Evolutionary conservation across 257 asterid species (phyloP).

Genomic region (Plantago elongata): DNA sequence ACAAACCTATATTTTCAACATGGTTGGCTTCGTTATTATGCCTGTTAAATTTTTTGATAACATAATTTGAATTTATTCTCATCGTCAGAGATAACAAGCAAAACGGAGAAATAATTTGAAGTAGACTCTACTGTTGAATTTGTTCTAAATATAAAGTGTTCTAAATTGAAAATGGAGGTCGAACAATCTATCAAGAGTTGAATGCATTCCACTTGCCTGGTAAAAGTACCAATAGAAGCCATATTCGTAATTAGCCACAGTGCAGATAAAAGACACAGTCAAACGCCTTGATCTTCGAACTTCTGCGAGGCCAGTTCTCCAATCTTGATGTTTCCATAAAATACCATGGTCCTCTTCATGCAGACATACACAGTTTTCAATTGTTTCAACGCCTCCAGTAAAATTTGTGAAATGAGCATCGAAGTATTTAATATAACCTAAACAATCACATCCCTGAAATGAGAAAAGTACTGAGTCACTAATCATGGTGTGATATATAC

Average conservation of each 20-base stretch:
- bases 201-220: constrained; percentile 54
- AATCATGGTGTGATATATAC: constrained; percentile 15
- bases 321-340: constrained; percentile 98
- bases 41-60: not conserved
- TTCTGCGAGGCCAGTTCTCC: constrained; percentile 96
- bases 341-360: constrained; percentile 97
- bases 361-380: constrained; percentile 90
- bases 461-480: constrained; percentile 9
- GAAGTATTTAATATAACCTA: constrained; percentile 75
- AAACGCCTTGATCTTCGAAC: constrained; percentile 93
- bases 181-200: constrained; percentile 1
- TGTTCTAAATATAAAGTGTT: constrained; percentile 1
- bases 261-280: constrained; percentile 83
- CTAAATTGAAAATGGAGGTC: constrained; percentile 8
- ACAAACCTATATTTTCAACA: not conserved
- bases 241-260: constrained; percentile 98
- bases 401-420: constrained; percentile 91
- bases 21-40: not conserved
- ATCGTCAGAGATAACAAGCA: not conserved
- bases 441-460: constrained; percentile 93
- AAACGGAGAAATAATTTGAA: no score
- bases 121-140: no score
- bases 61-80: not conserved
- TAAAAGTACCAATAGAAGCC: constrained; percentile 97
- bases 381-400: constrained; percentile 95